phyloP scores from a whole-genome alignment of 495 filamentous ascomycete species.

The Talaromyces thailandensis region DNA sequence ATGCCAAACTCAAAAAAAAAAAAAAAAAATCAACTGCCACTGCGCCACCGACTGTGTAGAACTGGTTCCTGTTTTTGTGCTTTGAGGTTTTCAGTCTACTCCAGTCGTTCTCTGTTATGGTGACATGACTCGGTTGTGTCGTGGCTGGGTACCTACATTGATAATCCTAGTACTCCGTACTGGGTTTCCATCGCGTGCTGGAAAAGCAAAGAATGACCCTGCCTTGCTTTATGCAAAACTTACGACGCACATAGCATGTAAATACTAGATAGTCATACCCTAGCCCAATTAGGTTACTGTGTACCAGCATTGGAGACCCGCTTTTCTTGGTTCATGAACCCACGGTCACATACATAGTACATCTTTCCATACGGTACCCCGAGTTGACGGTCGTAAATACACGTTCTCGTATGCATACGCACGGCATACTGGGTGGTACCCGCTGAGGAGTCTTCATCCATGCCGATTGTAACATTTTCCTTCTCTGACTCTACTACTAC shows the following conservation, averaged over 20 bases:
- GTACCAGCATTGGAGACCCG: not conserved
- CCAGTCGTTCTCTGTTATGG: not conserved
- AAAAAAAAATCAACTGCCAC: not conserved
- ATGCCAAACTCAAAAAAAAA: not conserved
- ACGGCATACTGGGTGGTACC: not conserved
- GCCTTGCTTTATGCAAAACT: conserved; percentile 2
- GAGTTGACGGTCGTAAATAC: not conserved
- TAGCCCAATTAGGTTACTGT: not conserved
- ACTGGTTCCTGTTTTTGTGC: not conserved
- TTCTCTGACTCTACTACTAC: not conserved
- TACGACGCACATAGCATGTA: not conserved
- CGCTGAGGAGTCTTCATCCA: not conserved
- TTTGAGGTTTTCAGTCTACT: not conserved
- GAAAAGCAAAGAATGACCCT: not conserved
- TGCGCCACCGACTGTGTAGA: not conserved
- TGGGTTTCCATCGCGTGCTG: not conserved
- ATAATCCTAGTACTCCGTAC: not conserved
- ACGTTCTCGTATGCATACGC: not conserved
- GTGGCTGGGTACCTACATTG: not conserved
- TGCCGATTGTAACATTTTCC: not conserved
- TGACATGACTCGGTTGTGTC: not conserved
- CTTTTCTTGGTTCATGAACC: not conserved
- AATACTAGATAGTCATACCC: not conserved
- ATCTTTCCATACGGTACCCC: not conserved
- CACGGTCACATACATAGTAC: not conserved